Percentiles rank a stretch among this genome's conserved stretches.
Conservation (phyloP, 2,329 filamentous ascomycete species). For the Diplodia scrobiculata region DNA sequence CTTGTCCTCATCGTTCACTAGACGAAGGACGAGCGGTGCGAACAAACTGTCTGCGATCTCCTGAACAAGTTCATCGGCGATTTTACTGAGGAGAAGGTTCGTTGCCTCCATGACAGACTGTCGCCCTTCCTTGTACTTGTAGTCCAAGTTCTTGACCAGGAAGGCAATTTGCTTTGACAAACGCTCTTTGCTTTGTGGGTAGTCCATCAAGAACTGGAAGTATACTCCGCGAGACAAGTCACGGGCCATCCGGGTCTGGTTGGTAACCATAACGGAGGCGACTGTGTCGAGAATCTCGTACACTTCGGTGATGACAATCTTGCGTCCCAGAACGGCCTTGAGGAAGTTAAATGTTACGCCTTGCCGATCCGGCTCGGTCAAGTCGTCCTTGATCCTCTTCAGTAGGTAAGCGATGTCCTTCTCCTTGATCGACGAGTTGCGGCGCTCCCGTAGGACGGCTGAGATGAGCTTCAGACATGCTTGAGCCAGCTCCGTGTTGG, state of each 20-base stretch:
- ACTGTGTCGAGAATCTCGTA: constrained; percentile 92
- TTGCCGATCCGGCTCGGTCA: constrained; percentile 89
- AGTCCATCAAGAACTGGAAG: constrained; percentile 91
- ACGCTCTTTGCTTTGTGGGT: constrained; percentile 85
- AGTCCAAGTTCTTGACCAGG: constrained; percentile 85
- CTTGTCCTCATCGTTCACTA: constrained; percentile 84
- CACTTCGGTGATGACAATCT: constrained; percentile 79
- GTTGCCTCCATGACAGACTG: constrained; percentile 92
- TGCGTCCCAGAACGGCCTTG: constrained; percentile 80
- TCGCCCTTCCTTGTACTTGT: constrained; percentile 82
- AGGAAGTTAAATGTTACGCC: constrained; percentile 95
- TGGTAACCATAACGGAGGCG: constrained; percentile 91
- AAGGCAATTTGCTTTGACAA: constrained; percentile 90
- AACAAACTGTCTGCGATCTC: constrained; percentile 82
- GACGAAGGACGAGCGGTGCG: constrained; percentile 78
- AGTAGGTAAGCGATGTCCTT: constrained; percentile 80
- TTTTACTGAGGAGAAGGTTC: constrained; percentile 81
- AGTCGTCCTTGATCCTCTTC: constrained; percentile 77
- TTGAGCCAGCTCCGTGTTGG: constrained; percentile 80
- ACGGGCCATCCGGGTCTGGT: constrained; percentile 84
- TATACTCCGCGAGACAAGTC: constrained; percentile 87
- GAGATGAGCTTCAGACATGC: constrained; percentile 86
- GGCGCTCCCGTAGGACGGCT: constrained; percentile 78
- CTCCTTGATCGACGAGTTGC: constrained; percentile 75
- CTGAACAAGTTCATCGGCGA: constrained; percentile 77